These are phyloP conservation scores for Clarireedia homoeocarpa DNA, from an alignment of 2,329 filamentous ascomycete species.

Conservation along the genomic window DNA sequence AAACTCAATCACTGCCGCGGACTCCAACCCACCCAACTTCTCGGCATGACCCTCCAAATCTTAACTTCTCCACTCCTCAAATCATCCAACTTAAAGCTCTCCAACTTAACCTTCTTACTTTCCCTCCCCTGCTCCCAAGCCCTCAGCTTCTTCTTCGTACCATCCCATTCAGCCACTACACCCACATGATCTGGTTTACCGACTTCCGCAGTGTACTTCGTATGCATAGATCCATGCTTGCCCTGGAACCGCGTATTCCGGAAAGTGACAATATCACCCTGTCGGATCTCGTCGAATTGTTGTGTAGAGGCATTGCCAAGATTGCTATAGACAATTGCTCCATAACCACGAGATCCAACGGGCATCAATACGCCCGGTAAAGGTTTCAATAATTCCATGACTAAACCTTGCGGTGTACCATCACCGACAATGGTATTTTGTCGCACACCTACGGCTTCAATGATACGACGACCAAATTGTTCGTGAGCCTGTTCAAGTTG, in stretches of 20 bases:
- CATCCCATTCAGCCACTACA: slow-evolving; percentile 93
- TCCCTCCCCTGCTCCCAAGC: slow-evolving; percentile 94
- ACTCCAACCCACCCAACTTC: slow-evolving; percentile 83
- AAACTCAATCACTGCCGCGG: background rate
- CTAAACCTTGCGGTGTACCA: slow-evolving; percentile 68
- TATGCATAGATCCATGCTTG: slow-evolving; percentile 90
- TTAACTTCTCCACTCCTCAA: slow-evolving; percentile 89
- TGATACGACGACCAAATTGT: slow-evolving; percentile 71
- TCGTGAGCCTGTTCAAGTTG: slow-evolving; percentile 84
- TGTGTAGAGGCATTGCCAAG: slow-evolving; percentile 88
- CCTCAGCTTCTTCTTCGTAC: slow-evolving; percentile 93
- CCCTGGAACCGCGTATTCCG: slow-evolving; percentile 93
- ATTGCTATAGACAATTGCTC: slow-evolving; percentile 88
- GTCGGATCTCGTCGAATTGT: slow-evolving; percentile 85
- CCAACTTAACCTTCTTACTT: slow-evolving; percentile 85
- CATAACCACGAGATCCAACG: slow-evolving; percentile 82
- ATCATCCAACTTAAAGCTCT: slow-evolving; percentile 92
- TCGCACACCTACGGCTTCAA: slow-evolving; percentile 59
- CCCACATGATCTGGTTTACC: slow-evolving; percentile 83
- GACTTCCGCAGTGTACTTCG: slow-evolving; percentile 84
- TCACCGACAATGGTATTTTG: slow-evolving; percentile 79
- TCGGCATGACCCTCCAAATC: slow-evolving; percentile 92
- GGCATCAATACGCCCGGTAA: slow-evolving; percentile 69
- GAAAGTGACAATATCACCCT: slow-evolving; percentile 87
- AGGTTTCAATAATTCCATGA: slow-evolving; percentile 71